Evolutionary conservation across 176 grass and related monocot genomes (phyloP), one percentile per base, ranked within the genome.

Genomic region (Carex parvula): DNA sequence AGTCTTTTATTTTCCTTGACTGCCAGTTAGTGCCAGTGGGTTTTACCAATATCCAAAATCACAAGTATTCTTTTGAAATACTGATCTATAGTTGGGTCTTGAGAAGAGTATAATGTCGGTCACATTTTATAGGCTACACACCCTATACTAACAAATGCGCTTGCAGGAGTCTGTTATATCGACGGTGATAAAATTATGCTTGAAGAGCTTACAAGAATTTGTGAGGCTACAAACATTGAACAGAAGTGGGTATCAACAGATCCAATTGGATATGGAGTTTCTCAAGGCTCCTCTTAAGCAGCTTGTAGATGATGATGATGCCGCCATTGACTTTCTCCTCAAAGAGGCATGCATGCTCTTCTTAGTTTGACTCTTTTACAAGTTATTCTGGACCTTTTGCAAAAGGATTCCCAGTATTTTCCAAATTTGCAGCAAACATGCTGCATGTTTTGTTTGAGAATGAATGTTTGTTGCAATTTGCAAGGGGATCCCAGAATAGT

Each of bases 201-300:
- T 99, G 71, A 99, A 99, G 91, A 99, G 97, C 79, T 94, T 94
- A 84, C 97, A 99, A 90, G 97, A 99, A 86, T 96, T 92, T 92
- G 97, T 99, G 30, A 88, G 97, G 79, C 88, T 99, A 86, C 97
- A 99, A 73, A 99, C 97, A 35, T 94, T 95, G 84, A 99, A 99
- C 80, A 88, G 97, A 88, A 99, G 93, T 81, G 97, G 97, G 80
- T 99, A 91, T 88, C 97, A 99, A 85, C 97, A 99, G 87, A 99
- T 99, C 91, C 97, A 99, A 84, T 79, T 99, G 84, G 97, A 99
- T 90, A 92, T 93, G 80, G 97, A 99, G 87, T 99, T 90, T 85
- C 88, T 99, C 58, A 99, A 99, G 91, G 86, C 67, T 66, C 90
- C 93, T 62, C 87, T 99, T 84, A 99, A 94, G 88, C 87, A 94